Conservation (phyloP, 257 asterid genomes). For the Eustoma russellianum region DNA sequence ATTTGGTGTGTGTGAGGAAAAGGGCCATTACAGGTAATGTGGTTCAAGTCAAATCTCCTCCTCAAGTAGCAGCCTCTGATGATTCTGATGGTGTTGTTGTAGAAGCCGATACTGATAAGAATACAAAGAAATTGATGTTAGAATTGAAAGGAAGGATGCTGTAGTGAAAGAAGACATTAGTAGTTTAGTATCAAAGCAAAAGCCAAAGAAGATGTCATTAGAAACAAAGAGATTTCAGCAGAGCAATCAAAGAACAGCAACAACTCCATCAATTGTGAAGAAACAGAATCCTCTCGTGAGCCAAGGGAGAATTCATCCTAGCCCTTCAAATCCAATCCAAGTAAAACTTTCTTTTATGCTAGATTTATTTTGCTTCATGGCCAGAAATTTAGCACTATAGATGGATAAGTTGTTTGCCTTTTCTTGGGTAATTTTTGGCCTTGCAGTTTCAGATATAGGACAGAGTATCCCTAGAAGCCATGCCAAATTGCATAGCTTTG, state of each 20-base stretch:
- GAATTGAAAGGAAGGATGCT: conserved; percentile 27
- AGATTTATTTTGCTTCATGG: neutral
- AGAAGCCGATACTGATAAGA: conserved; percentile 15
- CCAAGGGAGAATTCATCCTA: conserved; percentile 29
- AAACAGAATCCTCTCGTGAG: conserved; percentile 24
- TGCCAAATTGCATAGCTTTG: conserved; percentile 52
- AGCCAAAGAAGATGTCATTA: conserved; percentile 25
- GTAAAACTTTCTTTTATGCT: conserved; percentile 19
- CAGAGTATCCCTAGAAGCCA: conserved; percentile 35
- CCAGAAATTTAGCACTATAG: neutral
- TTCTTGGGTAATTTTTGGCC: conserved; percentile 8
- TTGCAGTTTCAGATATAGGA: conserved; percentile 30
- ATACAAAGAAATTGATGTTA: conserved; percentile 13
- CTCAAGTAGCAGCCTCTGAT: conserved; percentile 8
- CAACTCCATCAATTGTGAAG: conserved; percentile 34
- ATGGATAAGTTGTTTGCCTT: neutral
- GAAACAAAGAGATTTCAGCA: conserved; percentile 29
- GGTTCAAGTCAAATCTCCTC: conserved; percentile 19
- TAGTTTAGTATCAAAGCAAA: conserved; percentile 14
- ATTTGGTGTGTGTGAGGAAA: conserved; percentile 41
- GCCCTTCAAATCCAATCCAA: conserved; percentile 33
- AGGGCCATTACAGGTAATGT: conserved; percentile 36
- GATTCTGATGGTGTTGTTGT: conserved; percentile 18
- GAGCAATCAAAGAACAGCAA: conserved; percentile 21
- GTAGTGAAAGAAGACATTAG: conserved; percentile 27